A percentile compares a stretch with the other conserved stretches of the same genome.
phyloP scores from a whole-genome alignment of 768 basidiomycete genomes.

The Leccinum rimulosum region DNA sequence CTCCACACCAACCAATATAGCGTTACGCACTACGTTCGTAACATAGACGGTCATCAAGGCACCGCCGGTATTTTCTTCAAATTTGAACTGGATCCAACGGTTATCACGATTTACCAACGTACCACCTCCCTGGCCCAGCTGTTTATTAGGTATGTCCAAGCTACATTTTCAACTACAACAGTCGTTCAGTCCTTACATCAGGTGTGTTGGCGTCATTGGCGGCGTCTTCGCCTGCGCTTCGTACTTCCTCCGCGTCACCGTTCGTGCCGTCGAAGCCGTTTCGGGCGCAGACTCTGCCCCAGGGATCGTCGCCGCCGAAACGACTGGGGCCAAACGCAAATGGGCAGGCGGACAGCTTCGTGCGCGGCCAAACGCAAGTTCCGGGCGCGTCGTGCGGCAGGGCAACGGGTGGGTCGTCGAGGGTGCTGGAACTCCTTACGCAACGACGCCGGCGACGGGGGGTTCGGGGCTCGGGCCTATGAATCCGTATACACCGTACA shows the following conservation, averaged over 20 bases:
- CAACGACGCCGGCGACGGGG: conserved; percentile 34
- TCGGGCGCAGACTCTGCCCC: conserved; percentile 49
- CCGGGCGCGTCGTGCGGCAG: conserved; percentile 49
- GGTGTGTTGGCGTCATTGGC: conserved; percentile 89
- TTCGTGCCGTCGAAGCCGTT: conserved; percentile 65
- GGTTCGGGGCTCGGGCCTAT: conserved; percentile 19
- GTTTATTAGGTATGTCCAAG: conserved; percentile 55
- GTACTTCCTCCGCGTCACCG: conserved; percentile 65
- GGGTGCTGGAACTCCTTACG: conserved; percentile 38
- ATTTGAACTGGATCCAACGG: conserved; percentile 91
- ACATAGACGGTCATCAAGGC: conserved; percentile 69
- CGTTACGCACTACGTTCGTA: conserved; percentile 87
- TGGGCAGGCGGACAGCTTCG: conserved; percentile 69
- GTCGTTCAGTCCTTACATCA: conserved; percentile 11
- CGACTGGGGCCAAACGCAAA: conserved; percentile 60
- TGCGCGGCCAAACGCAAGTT: conserved; percentile 40
- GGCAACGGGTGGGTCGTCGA: conserved; percentile 63
- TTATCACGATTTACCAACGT: conserved; percentile 81
- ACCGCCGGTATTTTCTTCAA: conserved; percentile 98
- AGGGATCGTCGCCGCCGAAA: conserved; percentile 62
- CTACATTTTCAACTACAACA: background rate
- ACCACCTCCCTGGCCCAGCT: conserved; percentile 82
- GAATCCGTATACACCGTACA: conserved; percentile 35
- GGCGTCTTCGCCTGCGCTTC: conserved; percentile 86
- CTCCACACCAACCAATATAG: conserved; percentile 85